A percentile compares a stretch with the other conserved stretches of the same genome.
Evolutionary conservation across 78 protist species (phyloP).

Genomic region (Anaeramoeba ignava): DNA sequence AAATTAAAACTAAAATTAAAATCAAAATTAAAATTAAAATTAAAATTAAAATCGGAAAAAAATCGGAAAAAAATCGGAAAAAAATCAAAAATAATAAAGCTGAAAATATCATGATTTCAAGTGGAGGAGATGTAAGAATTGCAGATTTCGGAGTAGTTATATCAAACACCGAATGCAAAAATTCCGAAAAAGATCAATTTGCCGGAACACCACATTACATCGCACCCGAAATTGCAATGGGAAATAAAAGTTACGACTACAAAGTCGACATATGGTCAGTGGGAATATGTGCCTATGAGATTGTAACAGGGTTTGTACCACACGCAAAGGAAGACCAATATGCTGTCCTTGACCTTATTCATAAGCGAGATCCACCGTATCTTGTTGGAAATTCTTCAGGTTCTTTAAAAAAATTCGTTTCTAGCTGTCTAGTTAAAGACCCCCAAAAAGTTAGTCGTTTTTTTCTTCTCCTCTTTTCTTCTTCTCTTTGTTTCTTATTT

Average conservation of each 20-base stretch:
- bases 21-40: too few species aligned
- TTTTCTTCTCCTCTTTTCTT: too few species aligned
- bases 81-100: too few species aligned
- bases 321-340: background rate
- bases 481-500: too few species aligned
- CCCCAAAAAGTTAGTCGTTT: too few species aligned
- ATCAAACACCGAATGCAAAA: background rate
- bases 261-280: background rate
- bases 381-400: background rate
- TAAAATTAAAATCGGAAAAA: too few species aligned
- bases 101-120: background rate
- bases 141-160: background rate
- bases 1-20: too few species aligned
- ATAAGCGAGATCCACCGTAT: background rate
- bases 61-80: too few species aligned
- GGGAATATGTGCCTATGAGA: background rate
- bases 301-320: background rate
- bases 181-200: background rate
- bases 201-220: background rate
- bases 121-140: background rate
- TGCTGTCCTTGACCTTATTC: background rate
- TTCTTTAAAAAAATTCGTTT: background rate
- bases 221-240: background rate
- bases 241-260: background rate
- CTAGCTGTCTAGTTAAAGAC: background rate